Evolutionary conservation across 2,329 filamentous ascomycete species (phyloP).

Genomic region (Rhynchosporium secalis): DNA sequence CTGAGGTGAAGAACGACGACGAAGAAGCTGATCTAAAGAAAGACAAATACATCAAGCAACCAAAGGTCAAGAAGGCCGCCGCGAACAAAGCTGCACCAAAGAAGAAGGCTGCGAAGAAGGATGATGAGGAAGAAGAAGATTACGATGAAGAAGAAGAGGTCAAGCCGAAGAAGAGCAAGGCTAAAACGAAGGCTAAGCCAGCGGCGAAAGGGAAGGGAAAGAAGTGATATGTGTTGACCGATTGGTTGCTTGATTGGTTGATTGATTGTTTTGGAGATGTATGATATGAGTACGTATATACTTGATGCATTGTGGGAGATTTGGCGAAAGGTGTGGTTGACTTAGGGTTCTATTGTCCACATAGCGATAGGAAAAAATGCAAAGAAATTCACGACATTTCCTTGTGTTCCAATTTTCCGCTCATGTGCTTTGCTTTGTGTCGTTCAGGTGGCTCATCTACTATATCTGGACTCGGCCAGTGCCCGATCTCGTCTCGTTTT

Average conservation of each 20-base stretch:
- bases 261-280: too few relatives aligned
- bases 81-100: constrained; percentile 49
- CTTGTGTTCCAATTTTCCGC: background rate
- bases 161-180: constrained; percentile 34
- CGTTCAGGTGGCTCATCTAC: background rate
- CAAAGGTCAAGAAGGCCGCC: constrained; percentile 68
- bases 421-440: background rate
- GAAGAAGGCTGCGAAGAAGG: constrained; percentile 30
- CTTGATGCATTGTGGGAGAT: background rate
- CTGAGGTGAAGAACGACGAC: constrained; percentile 61
- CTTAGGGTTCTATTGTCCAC: constrained; percentile 3
- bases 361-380: constrained; percentile 1
- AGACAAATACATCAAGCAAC: constrained; percentile 93
- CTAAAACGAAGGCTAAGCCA: constrained; percentile 29
- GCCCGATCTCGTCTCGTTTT: background rate
- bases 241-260: background rate
- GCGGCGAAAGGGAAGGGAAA: constrained; percentile 35
- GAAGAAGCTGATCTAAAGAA: constrained; percentile 84
- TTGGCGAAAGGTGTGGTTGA: background rate
- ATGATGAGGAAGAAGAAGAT: constrained; percentile 32
- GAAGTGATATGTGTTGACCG: constrained; percentile 20
- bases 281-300: constrained; percentile 2
- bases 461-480: background rate
- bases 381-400: background rate
- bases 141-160: constrained; percentile 31